Conservation (phyloP, 2,329 filamentous ascomycete genomes). For the Beauveria medogensis region DNA sequence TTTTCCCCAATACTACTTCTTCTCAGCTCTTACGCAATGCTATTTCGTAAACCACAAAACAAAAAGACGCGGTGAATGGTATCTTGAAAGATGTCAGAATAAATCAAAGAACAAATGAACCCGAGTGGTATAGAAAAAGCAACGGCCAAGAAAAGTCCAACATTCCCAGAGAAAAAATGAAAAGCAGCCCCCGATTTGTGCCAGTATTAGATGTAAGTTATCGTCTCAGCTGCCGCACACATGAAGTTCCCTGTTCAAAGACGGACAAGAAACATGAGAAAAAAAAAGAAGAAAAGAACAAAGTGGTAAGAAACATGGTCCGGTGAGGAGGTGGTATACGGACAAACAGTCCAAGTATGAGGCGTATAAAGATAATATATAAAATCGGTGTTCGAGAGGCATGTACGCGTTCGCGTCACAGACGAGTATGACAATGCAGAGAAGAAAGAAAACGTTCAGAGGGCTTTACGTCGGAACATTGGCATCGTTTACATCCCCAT, state of each 20-base stretch:
- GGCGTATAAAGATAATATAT: slow-evolving; percentile 1
- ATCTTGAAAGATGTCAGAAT: not conserved
- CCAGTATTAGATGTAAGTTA: slow-evolving; percentile 16
- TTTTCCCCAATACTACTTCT: not conserved
- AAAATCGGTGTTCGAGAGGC: not conserved
- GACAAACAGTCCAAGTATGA: not conserved
- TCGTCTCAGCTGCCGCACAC: slow-evolving; percentile 6
- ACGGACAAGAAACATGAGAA: not conserved
- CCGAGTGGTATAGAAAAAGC: slow-evolving; percentile 4
- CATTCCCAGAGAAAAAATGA: not conserved
- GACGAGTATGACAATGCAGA: slow-evolving; percentile 1
- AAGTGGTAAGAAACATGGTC: not conserved
- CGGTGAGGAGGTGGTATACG: not conserved
- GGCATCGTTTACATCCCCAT: slow-evolving; percentile 18
- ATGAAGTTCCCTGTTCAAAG: not conserved
- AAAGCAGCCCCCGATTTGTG: not conserved
- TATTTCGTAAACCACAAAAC: too few species aligned
- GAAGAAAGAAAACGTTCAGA: not conserved
- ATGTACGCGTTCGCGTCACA: not conserved
- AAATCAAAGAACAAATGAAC: not conserved
- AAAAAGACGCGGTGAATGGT: not conserved
- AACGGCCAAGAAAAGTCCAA: not conserved
- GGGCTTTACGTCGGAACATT: not conserved
- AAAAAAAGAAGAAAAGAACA: not conserved
- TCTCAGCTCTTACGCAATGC: not conserved